Conservation (phyloP, 495 filamentous ascomycete species). For the Aspergillus egyptiacus region DNA sequence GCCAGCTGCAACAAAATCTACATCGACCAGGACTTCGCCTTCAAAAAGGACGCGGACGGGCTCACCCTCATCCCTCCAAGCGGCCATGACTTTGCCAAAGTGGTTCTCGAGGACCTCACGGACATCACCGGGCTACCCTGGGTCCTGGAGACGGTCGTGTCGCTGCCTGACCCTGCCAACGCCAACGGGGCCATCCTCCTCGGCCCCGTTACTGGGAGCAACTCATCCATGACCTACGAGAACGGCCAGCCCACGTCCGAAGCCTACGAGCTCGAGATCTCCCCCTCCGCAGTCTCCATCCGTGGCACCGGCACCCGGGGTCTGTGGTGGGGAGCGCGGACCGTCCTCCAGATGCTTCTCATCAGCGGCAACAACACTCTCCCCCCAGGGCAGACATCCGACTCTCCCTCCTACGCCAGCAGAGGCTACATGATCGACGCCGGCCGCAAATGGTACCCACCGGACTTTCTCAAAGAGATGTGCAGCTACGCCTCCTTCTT, state of each 20-base stretch:
- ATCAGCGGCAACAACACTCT: conserved; percentile 24
- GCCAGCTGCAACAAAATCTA: conserved; percentile 18
- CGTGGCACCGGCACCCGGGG: conserved; percentile 45
- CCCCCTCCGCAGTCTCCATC: conserved; percentile 28
- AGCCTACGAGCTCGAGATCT: conserved; percentile 40
- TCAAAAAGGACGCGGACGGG: conserved; percentile 28
- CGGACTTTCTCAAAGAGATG: conserved; percentile 47
- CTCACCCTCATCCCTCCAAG: conserved; percentile 50
- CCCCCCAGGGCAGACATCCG: conserved; percentile 26
- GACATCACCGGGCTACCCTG: conserved; percentile 21
- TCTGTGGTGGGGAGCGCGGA: conserved; percentile 53
- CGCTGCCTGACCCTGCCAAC: not conserved
- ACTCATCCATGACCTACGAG: conserved; percentile 35
- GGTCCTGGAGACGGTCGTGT: not conserved
- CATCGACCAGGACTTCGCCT: conserved; percentile 18
- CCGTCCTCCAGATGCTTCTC: conserved; percentile 43
- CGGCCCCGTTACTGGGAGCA: not conserved
- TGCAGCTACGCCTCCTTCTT: conserved; percentile 53
- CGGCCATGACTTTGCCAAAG: conserved; percentile 41
- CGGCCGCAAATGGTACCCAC: conserved; percentile 52
- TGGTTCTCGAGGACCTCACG: conserved; percentile 41
- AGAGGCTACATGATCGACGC: conserved; percentile 51
- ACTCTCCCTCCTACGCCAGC: conserved; percentile 44
- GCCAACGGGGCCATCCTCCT: conserved; percentile 2
- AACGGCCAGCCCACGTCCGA: conserved; percentile 42